Evolutionary conservation across 2,329 filamentous ascomycete species (phyloP).

Genomic region (Didymella lethalis): DNA sequence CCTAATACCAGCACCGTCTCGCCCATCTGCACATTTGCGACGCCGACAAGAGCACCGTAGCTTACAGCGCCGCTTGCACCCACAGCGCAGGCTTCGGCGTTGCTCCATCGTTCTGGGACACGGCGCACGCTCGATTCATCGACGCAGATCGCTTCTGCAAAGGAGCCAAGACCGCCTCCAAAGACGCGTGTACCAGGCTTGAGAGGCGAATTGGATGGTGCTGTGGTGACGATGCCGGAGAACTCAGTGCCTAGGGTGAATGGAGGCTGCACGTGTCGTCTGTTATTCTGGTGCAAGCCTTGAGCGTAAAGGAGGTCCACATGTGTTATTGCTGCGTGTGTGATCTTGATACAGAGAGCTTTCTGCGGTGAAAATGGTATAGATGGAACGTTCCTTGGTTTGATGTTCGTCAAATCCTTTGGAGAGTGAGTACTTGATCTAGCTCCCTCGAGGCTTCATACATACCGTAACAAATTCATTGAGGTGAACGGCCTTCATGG

Average conservation of each 20-base stretch:
- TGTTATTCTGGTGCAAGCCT: slow-evolving; percentile 69
- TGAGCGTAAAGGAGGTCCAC: slow-evolving; percentile 67
- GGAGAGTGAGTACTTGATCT: background rate
- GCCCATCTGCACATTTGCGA: slow-evolving; percentile 54
- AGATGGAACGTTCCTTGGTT: slow-evolving; percentile 31
- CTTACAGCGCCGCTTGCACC: slow-evolving; percentile 63
- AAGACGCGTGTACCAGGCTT: slow-evolving; percentile 62
- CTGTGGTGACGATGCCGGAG: slow-evolving; percentile 59
- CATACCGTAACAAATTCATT: slow-evolving; percentile 26
- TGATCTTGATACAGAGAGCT: slow-evolving; percentile 57
- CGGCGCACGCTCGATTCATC: slow-evolving; percentile 51
- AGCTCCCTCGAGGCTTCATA: background rate
- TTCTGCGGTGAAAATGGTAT: slow-evolving; percentile 48
- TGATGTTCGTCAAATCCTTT: slow-evolving; percentile 42
- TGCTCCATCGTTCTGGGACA: slow-evolving; percentile 58
- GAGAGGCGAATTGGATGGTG: slow-evolving; percentile 49
- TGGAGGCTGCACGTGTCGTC: slow-evolving; percentile 62
- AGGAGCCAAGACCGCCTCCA: slow-evolving; percentile 61
- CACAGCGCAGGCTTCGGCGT: slow-evolving; percentile 61
- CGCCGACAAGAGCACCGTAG: slow-evolving; percentile 59
- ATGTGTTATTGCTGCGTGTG: slow-evolving; percentile 66
- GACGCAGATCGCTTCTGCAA: slow-evolving; percentile 61
- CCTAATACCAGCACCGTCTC: slow-evolving; percentile 64
- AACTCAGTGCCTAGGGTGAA: slow-evolving; percentile 70
- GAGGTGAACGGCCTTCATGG: slow-evolving; percentile 36